Base-by-base conservation (phyloP, 2,329 filamentous ascomycete genomes). In the Xylaria arbuscula region DNA sequence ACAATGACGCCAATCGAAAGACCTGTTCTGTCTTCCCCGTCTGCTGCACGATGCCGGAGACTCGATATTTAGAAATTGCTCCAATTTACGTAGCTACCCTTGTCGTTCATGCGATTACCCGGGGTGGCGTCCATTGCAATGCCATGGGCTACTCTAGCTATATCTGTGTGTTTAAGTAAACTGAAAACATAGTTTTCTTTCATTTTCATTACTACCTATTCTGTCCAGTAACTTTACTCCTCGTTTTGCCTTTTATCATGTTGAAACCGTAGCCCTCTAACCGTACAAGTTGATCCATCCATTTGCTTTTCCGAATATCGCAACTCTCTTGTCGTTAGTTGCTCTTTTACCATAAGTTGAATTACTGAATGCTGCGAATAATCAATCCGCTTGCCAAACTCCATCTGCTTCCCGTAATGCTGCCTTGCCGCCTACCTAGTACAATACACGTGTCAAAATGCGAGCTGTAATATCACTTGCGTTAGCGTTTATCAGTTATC, bases 371-470 rank as follows among this genome's bases (percentile, higher is more conserved):
- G 36, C 28, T 53, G 51, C 45, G 51, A 63, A 66, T 11, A 61
- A 51, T n/a, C n/a, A n/a, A n/a, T 17, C 53, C 54, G 59, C 70
- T 70, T 72, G 66, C 66, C 65, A 58, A 51, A 64, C 63, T 34
- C 48, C 38, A 63, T 36, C 67, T 61, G 58, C 58, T 68, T 50
- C 68, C 69, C 63, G 45, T 64, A 57, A 62, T 64, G 11, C 7
- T 17, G 13, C 45, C 17, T 28, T 28, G 28, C 28, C 5, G 28
- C 28, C 13, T 36, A 17, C 22, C 36, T 80, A 82, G 72, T 82
- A 82, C 56, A 82, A 74, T 32, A 82, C 76, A 56, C 80, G 80
- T 47, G 80, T 81, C 70, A 79, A 64, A 58, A 82, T 79, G 56
- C 79, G 77, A 67, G 80, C 76, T 79, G 50, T 56, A 55, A 3